Percentiles rank a stretch among this genome's conserved stretches.
These are phyloP conservation scores for Tylopilus plumbeoviolaceoides DNA, from an alignment of 768 basidiomycete genomes.

Conservation along the genomic window DNA sequence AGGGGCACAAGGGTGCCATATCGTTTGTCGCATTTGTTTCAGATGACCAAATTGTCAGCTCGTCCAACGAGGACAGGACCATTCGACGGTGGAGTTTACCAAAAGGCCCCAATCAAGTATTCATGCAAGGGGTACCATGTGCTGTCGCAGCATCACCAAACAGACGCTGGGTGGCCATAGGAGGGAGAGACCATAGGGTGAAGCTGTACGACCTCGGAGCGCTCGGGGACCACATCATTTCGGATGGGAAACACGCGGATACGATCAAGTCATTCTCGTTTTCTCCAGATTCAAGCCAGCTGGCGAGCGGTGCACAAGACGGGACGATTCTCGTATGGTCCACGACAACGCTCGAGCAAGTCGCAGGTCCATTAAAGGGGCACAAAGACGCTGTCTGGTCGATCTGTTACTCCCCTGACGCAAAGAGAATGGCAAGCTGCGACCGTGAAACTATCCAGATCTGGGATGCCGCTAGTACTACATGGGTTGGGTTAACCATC, in stretches of 20 bases:
- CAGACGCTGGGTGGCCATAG: conserved; percentile 14
- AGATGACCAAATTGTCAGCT: conserved; percentile 12
- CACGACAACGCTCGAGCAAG: neutral
- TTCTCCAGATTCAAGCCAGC: conserved; percentile 13
- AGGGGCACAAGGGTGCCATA: conserved; percentile 11
- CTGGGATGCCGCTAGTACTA: conserved; percentile 6
- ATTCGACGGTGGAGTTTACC: conserved; percentile 17
- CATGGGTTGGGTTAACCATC: conserved; percentile 1
- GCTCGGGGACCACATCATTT: neutral
- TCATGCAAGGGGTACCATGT: conserved; percentile 4
- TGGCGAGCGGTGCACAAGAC: conserved; percentile 17
- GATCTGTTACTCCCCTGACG: conserved; percentile 19
- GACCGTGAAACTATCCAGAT: conserved; percentile 16
- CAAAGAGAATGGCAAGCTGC: conserved; percentile 16
- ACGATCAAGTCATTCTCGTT: conserved; percentile 16
- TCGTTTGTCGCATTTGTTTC: conserved; percentile 19
- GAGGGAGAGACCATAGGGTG: conserved; percentile 15
- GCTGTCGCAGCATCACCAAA: conserved; percentile 7
- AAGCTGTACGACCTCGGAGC: conserved; percentile 4
- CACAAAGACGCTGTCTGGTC: conserved; percentile 16
- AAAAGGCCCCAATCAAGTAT: neutral
- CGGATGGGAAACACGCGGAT: neutral
- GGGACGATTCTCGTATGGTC: conserved; percentile 20
- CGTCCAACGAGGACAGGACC: conserved; percentile 16
- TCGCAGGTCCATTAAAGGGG: conserved; percentile 6